These are phyloP conservation scores for Luvunga scandens DNA, from an alignment of 345 rosid genomes.

Conservation along the genomic window DNA sequence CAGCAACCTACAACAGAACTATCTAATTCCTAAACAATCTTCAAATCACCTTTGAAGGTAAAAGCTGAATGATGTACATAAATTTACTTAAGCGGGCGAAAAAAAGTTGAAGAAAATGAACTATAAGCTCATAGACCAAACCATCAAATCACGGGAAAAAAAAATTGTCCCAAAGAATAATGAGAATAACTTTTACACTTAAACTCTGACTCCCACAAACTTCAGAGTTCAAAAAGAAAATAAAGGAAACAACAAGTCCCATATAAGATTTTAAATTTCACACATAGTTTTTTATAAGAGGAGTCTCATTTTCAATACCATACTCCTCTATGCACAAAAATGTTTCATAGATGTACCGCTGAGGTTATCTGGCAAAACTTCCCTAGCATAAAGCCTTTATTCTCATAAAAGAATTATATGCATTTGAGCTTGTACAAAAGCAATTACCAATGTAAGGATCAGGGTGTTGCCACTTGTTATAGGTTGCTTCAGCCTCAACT, in stretches of 20 bases:
- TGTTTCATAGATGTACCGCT: neutral
- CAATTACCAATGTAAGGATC: conserved; percentile 88
- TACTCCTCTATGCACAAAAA: neutral
- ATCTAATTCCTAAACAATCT: neutral
- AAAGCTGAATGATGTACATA: neutral
- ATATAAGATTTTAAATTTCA: neutral
- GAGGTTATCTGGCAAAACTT: neutral
- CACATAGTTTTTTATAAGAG: neutral
- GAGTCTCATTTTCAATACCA: neutral
- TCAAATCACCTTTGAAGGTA: neutral
- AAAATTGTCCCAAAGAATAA: neutral
- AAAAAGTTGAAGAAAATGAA: neutral
- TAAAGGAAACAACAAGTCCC: neutral
- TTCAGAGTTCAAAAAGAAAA: neutral
- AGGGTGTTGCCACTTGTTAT: conserved; percentile 91
- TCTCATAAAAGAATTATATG: neutral
- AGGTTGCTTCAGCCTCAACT: conserved; percentile 66
- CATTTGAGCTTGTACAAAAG: neutral
- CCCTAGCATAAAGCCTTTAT: neutral
- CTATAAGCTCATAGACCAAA: neutral
- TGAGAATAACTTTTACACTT: neutral
- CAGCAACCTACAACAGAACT: neutral
- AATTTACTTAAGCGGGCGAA: neutral
- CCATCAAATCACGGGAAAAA: neutral
- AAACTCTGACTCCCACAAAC: neutral